Conservation (phyloP, 495 filamentous ascomycete species). For the Penicillium maclennaniae region DNA sequence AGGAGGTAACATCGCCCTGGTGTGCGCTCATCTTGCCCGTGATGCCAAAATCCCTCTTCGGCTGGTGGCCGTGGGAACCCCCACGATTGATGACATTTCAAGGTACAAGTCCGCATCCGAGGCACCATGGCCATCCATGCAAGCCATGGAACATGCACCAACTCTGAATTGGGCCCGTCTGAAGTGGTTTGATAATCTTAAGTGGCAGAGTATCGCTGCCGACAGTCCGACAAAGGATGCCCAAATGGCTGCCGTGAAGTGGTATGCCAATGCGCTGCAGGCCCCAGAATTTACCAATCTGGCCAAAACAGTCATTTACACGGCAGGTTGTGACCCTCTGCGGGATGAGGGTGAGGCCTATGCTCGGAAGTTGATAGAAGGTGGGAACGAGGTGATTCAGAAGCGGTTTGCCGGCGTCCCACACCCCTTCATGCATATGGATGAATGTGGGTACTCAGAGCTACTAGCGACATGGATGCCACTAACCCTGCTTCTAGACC, state of each 20-base stretch:
- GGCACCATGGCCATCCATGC: slow-evolving; percentile 45
- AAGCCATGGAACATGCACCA: slow-evolving; percentile 40
- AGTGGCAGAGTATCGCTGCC: slow-evolving; percentile 21
- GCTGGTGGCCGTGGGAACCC: slow-evolving; percentile 37
- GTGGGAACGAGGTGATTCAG: slow-evolving; percentile 43
- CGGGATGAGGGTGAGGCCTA: slow-evolving; percentile 53
- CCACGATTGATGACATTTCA: slow-evolving; percentile 36
- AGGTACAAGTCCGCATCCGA: slow-evolving; percentile 37
- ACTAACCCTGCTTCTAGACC: slow-evolving; percentile 12
- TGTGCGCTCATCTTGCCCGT: slow-evolving; percentile 47
- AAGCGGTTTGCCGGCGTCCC: slow-evolving; percentile 46
- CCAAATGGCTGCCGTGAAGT: slow-evolving; percentile 18
- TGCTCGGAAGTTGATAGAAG: slow-evolving; percentile 41
- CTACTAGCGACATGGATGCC: background rate
- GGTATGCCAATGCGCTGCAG: slow-evolving; percentile 32
- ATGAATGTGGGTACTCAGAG: slow-evolving; percentile 17
- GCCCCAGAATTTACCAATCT: slow-evolving; percentile 40
- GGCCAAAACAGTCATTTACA: slow-evolving; percentile 45
- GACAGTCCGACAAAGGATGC: slow-evolving; percentile 2
- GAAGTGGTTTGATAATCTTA: slow-evolving; percentile 41
- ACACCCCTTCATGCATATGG: slow-evolving; percentile 49
- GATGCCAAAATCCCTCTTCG: slow-evolving; percentile 42
- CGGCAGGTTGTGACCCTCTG: slow-evolving; percentile 47
- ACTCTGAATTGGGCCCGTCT: slow-evolving; percentile 47
- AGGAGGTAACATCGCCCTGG: slow-evolving; percentile 42